Conservation (phyloP, 1,139 yeast genomes). For the Zygosaccharomyces sapae region DNA sequence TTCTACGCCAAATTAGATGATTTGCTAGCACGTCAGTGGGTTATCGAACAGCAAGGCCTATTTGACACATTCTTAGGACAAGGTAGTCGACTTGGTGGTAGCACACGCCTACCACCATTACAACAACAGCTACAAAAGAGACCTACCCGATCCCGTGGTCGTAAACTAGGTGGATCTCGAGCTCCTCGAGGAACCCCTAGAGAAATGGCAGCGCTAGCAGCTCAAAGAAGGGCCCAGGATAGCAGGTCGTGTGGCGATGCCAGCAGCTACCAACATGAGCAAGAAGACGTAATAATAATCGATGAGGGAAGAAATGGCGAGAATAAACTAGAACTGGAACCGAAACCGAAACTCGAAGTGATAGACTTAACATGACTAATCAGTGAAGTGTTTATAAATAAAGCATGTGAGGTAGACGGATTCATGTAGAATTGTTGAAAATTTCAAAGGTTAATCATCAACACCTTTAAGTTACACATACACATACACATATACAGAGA, state of each 20-base stretch:
- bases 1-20: conserved; percentile 67
- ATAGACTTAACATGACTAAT: conserved; percentile 2
- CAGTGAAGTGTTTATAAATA: neutral
- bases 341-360: conserved; percentile 1
- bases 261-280: neutral
- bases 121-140: conserved; percentile 19
- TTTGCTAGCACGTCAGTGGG: conserved; percentile 55
- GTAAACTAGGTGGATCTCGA: conserved; percentile 11
- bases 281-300: conserved; percentile 3
- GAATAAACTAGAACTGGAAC: neutral
- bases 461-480: neutral
- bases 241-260: conserved; percentile 49
- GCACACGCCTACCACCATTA: conserved; percentile 12
- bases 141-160: conserved; percentile 16
- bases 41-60: conserved; percentile 43
- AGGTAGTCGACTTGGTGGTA: conserved; percentile 52
- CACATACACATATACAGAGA: neutral
- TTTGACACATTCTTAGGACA: conserved; percentile 42
- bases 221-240: conserved; percentile 59
- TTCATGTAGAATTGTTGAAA: neutral
- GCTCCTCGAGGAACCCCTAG: conserved; percentile 33
- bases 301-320: conserved; percentile 1
- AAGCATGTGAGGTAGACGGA: neutral
- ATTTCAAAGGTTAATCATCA: neutral
- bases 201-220: conserved; percentile 59